A percentile compares a stretch with the other conserved stretches of the same genome.
Evolutionary conservation across 2,329 filamentous ascomycete genomes (phyloP).

Genomic region (Chaetomium strumarium): DNA sequence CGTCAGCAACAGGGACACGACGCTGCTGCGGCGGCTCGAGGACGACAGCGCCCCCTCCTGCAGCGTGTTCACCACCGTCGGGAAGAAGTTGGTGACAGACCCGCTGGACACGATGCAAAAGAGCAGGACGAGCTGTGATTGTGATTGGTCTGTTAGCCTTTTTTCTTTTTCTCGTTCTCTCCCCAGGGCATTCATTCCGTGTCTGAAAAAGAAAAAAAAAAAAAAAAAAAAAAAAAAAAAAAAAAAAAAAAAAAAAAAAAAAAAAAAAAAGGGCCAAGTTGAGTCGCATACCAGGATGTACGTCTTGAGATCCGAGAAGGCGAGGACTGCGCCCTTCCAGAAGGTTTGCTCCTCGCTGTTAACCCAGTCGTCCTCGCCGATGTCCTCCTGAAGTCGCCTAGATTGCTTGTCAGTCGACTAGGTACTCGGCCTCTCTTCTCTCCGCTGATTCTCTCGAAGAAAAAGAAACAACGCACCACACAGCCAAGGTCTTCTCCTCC

Average conservation of each 20-base stretch:
- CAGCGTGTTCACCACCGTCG: slow-evolving; percentile 60
- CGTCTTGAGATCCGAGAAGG: slow-evolving; percentile 54
- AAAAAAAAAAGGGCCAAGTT: neutral
- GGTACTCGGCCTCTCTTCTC: neutral
- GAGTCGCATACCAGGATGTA: slow-evolving; percentile 45
- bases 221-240: no score
- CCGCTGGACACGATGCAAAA: slow-evolving; percentile 50
- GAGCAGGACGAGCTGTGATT: slow-evolving; percentile 42
- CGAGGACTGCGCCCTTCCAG: slow-evolving; percentile 48
- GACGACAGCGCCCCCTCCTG: slow-evolving; percentile 31
- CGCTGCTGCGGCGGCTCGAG: slow-evolving; percentile 45
- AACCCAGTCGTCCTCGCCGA: slow-evolving; percentile 59
- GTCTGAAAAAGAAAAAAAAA: no score
- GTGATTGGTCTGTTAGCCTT: neutral
- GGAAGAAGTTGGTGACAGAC: slow-evolving; percentile 63
- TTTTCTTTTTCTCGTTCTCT: no score
- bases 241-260: no score
- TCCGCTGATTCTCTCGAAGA: neutral
- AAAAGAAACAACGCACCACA: slow-evolving; percentile 32
- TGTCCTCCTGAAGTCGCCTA: slow-evolving; percentile 54
- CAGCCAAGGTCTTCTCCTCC: slow-evolving; percentile 51
- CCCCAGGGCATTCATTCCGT: no score
- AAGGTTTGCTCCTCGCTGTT: slow-evolving; percentile 51
- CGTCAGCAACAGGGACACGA: slow-evolving; percentile 56
- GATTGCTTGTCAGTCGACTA: neutral